Evolutionary conservation across 495 filamentous ascomycete genomes (phyloP).

Genomic region (Physcia stellaris): DNA sequence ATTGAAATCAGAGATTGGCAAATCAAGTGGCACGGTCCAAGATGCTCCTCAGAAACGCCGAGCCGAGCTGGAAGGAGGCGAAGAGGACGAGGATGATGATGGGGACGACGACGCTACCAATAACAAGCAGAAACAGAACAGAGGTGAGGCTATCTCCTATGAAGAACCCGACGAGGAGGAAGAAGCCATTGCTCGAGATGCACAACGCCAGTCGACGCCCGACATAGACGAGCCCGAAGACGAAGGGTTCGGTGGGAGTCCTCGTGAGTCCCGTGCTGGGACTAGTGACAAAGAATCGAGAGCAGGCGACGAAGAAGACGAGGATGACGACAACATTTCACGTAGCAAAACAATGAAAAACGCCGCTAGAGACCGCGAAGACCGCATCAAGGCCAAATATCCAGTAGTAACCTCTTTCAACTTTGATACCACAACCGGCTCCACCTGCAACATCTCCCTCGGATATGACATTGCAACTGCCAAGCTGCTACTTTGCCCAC

Average conservation of each 20-base stretch:
- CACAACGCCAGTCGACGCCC: slow-evolving; percentile 37
- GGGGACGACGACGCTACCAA: slow-evolving; percentile 79
- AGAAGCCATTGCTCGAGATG: slow-evolving; percentile 49
- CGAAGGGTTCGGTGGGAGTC: slow-evolving; percentile 41
- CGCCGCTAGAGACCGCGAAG: slow-evolving; percentile 30
- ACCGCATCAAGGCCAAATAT: slow-evolving; percentile 50
- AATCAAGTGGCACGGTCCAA: slow-evolving; percentile 55
- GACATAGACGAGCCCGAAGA: slow-evolving; percentile 35
- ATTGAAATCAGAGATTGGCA: slow-evolving; percentile 69
- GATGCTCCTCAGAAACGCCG: slow-evolving; percentile 32
- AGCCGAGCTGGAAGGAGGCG: slow-evolving; percentile 37
- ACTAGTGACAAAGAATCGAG: slow-evolving; percentile 13
- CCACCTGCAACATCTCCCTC: slow-evolving; percentile 65
- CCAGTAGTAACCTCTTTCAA: slow-evolving; percentile 57
- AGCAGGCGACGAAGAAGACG: slow-evolving; percentile 33
- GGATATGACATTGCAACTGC: slow-evolving; percentile 70
- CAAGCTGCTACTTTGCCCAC: slow-evolving; percentile 82
- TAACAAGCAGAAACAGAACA: slow-evolving; percentile 58
- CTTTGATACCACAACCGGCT: slow-evolving; percentile 62
- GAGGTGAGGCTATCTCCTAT: slow-evolving; percentile 70
- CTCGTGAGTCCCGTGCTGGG: slow-evolving; percentile 17
- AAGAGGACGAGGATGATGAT: slow-evolving; percentile 61
- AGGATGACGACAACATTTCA: slow-evolving; percentile 24
- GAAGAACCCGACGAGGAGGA: slow-evolving; percentile 88
- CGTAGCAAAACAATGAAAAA: slow-evolving; percentile 20